Evolutionary conservation across 2,329 filamentous ascomycete genomes (phyloP).

Genomic region (Fusarium illudens): DNA sequence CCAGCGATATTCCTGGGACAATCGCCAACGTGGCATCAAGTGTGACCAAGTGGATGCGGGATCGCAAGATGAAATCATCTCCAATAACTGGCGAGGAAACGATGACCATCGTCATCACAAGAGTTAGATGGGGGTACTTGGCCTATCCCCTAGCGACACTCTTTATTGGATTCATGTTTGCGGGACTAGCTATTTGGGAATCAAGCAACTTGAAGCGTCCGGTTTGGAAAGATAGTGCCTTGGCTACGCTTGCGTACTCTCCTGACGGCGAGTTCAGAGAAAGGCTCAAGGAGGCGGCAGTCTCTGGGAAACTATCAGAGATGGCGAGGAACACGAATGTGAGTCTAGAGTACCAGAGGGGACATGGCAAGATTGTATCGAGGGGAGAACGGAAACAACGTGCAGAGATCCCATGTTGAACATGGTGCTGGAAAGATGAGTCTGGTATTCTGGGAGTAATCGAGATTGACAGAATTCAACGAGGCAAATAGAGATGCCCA

Average conservation of each 20-base stretch:
- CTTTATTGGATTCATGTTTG: not conserved
- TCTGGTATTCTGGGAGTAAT: not conserved
- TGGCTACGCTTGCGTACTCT: slow-evolving; percentile 1
- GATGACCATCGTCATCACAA: not conserved
- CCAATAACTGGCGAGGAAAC: not conserved
- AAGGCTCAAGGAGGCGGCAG: not conserved
- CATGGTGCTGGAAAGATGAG: not conserved
- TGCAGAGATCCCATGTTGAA: not conserved
- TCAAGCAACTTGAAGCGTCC: not conserved
- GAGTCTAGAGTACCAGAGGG: not conserved
- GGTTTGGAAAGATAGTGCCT: not conserved
- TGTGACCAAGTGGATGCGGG: slow-evolving; percentile 23
- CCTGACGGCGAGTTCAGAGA: not conserved
- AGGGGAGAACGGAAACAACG: not conserved
- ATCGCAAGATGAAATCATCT: not conserved
- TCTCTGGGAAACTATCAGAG: not conserved
- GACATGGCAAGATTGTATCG: not conserved
- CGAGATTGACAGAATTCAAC: not conserved
- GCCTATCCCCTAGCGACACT: not conserved
- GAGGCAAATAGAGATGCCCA: not conserved
- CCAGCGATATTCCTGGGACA: not conserved
- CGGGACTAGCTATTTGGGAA: not conserved
- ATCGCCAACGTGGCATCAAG: slow-evolving; percentile 12
- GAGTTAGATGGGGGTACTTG: slow-evolving; percentile 6
- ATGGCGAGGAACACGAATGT: not conserved